Evolutionary conservation across 345 rosid species (phyloP).

Genomic region (Gossypium raimondii): DNA sequence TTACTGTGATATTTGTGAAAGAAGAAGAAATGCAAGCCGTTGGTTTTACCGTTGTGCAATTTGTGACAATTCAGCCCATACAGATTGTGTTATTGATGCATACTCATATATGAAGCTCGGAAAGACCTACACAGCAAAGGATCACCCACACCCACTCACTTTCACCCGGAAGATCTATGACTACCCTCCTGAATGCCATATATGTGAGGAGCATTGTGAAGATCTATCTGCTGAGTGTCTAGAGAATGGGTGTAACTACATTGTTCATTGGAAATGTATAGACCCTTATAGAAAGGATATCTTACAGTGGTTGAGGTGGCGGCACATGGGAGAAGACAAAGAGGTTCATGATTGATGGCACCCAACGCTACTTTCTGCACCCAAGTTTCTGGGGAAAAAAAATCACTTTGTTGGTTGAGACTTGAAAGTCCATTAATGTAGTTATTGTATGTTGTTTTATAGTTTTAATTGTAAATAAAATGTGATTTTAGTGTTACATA

Average conservation of each 20-base stretch:
- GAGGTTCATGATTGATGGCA: too few species aligned
- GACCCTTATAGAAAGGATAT: background rate
- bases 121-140: background rate
- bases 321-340: too few species aligned
- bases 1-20: background rate
- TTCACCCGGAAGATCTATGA: background rate
- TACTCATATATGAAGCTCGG: background rate
- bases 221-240: background rate
- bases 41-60: background rate
- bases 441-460: too few species aligned
- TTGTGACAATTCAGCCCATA: background rate
- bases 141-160: background rate
- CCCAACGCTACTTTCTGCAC: too few species aligned
- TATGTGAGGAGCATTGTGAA: background rate
- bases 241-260: background rate
- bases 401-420: too few species aligned
- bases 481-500: too few species aligned
- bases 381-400: too few species aligned
- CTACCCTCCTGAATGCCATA: background rate
- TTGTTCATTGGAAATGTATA: background rate
- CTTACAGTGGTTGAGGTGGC: accelerated
- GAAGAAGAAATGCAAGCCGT: background rate
- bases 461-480: too few species aligned
- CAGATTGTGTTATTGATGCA: background rate
- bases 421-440: too few species aligned